Base-by-base conservation (phyloP, 2,329 filamentous ascomycete genomes). In the Fusarium agapanthi region DNA sequence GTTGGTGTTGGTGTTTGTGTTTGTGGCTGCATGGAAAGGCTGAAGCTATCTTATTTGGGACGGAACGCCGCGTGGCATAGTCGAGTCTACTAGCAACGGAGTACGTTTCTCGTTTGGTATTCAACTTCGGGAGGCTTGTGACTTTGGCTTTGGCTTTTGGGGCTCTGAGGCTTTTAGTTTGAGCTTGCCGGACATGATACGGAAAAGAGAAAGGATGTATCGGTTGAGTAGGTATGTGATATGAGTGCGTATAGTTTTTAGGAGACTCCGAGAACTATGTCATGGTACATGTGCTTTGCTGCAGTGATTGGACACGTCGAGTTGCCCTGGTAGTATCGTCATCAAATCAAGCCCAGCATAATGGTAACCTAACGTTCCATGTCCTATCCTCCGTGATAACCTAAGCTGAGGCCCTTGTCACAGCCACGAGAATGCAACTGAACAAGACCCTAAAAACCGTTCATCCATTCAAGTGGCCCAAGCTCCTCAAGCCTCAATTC, bases 51-150 rank as follows among this genome's bases (percentile, higher is more conserved):
- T 73, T 44, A 26, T 59, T 72, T 38, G 40, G 56, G 65, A 57
- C 34, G 22, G 53, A 73, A 47, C 45, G 43, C 70, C 70, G 70
- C 69, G 70, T 72, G 69, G 70, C 70, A 71, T 67, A 32, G 38
- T 66, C 45, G 60, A 50, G 44, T 48, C 61, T 32, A 34, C 32
- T 34, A 41, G 44, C 40, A 34, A 62, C 57, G 70, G 66, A 67
- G 57, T 28, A 58, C 43, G 53, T 56, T 67, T 60, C 65, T 72
- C 40, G n/a, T 73, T 67, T 67, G 22, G 70, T 51, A 15, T 28
- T 66, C 48, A 14, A 37, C 48, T 45, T 63, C 35, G 61, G 30
- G 56, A 54, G 61, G 64, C 53, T 71, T 69, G 14, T 53, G 47
- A 22, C 54, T 34, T 34, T 34, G 32, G 32, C 32, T 57, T 6